A percentile compares a stretch with the other conserved stretches of the same genome.
phyloP scores from a whole-genome alignment of 495 filamentous ascomycete species.

The Lasiosphaeriaceae sp. region DNA sequence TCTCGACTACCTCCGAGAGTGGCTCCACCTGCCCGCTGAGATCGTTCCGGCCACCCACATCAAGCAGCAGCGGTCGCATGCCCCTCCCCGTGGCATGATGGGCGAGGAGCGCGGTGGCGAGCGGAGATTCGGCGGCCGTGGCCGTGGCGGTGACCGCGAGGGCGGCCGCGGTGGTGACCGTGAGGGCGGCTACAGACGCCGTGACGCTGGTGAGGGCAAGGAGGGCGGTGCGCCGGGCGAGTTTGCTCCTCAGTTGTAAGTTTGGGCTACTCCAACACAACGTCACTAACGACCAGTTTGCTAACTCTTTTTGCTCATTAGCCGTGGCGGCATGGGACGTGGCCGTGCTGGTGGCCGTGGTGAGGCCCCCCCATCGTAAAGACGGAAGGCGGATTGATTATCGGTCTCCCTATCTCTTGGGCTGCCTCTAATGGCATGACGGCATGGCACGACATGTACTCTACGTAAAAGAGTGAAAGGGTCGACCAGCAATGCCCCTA shows the following conservation, averaged over 20 bases:
- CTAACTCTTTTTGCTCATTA: constrained; percentile 35
- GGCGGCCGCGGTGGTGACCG: constrained; percentile 60
- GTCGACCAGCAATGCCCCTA: constrained; percentile 30
- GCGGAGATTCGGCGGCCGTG: constrained; percentile 59
- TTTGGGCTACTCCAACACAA: constrained; percentile 1
- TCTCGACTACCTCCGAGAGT: constrained; percentile 99
- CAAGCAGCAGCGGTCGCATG: constrained; percentile 99
- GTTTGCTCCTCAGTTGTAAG: constrained; percentile 89
- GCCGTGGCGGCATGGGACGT: constrained; percentile 91
- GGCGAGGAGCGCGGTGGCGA: constrained; percentile 83
- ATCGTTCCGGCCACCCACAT: constrained; percentile 99
- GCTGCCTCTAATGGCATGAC: constrained; percentile 29
- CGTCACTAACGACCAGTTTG: not conserved
- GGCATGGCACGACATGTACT: constrained; percentile 50
- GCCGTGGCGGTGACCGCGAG: constrained; percentile 57
- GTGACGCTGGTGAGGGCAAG: constrained; percentile 84
- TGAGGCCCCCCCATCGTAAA: constrained; percentile 65
- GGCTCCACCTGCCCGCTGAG: constrained; percentile 99
- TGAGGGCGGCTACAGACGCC: constrained; percentile 89
- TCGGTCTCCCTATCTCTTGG: constrained; percentile 16
- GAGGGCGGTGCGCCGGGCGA: constrained; percentile 93
- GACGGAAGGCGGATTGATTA: constrained; percentile 19
- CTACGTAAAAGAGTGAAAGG: constrained; percentile 38
- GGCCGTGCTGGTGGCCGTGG: constrained; percentile 66
- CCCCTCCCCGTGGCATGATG: constrained; percentile 97